Conservation (phyloP, 2,329 filamentous ascomycete species). For the Sphaceloma murrayae region DNA sequence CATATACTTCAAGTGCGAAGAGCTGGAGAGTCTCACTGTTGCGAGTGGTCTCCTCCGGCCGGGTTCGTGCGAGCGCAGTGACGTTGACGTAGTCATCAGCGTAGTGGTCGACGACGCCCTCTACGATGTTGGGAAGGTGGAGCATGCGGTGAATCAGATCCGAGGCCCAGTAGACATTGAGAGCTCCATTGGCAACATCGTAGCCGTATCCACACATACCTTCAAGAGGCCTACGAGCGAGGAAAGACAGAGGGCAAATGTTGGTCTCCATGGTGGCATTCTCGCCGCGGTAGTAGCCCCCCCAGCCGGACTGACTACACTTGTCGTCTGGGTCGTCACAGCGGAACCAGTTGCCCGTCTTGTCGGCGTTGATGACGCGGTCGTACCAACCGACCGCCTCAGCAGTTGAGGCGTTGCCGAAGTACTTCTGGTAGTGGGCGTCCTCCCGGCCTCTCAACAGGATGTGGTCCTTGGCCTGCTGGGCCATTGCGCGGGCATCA, state of each 20-base stretch:
- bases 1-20: slow-evolving; percentile 60
- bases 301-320: slow-evolving; percentile 47
- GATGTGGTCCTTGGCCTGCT: slow-evolving; percentile 55
- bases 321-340: slow-evolving; percentile 61
- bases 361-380: slow-evolving; percentile 50
- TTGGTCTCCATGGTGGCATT: slow-evolving; percentile 60
- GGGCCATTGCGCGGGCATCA: slow-evolving; percentile 49
- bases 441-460: slow-evolving; percentile 49
- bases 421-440: slow-evolving; percentile 55
- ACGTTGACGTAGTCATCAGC: slow-evolving; percentile 49
- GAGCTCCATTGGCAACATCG: slow-evolving; percentile 46
- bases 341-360: slow-evolving; percentile 50
- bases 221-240: slow-evolving; percentile 47
- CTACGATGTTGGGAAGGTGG: slow-evolving; percentile 53
- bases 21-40: slow-evolving; percentile 58
- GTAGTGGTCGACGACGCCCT: slow-evolving; percentile 53
- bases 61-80: slow-evolving; percentile 44
- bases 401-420: slow-evolving; percentile 50
- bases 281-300: slow-evolving; percentile 56
- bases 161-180: slow-evolving; percentile 55
- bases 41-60: slow-evolving; percentile 40
- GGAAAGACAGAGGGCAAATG: slow-evolving; percentile 56
- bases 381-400: slow-evolving; percentile 54
- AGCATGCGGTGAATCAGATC: slow-evolving; percentile 59
- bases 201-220: slow-evolving; percentile 55